These are phyloP conservation scores for Meyerozyma athensensis DNA, from an alignment of 1,139 yeast genomes.

Conservation along the genomic window DNA sequence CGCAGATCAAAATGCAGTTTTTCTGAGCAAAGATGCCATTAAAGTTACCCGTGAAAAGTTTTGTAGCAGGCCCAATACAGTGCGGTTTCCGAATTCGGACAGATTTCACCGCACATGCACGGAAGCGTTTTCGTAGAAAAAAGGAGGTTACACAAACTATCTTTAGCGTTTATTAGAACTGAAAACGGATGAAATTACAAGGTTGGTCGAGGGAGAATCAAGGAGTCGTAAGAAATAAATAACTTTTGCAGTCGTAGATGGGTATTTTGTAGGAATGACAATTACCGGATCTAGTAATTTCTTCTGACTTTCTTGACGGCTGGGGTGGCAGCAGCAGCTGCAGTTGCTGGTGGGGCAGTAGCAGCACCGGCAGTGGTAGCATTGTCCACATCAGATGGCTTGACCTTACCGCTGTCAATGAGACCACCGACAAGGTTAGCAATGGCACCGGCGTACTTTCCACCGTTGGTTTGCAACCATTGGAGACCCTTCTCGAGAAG, in stretches of 20 bases:
- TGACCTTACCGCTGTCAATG: slow-evolving; percentile 12
- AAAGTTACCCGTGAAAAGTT: no score
- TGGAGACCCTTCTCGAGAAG: slow-evolving; percentile 27
- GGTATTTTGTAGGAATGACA: slow-evolving; percentile 1
- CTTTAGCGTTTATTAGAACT: slow-evolving; percentile 2
- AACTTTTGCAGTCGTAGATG: slow-evolving; percentile 1
- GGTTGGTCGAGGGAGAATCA: slow-evolving; percentile 2
- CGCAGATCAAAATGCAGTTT: no score
- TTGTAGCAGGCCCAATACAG: no score
- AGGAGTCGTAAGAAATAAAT: neutral
- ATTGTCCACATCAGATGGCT: slow-evolving; percentile 13
- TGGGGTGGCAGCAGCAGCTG: slow-evolving; percentile 9
- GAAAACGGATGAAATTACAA: neutral
- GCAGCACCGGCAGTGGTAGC: slow-evolving; percentile 9
- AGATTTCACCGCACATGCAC: no score
- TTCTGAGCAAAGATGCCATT: no score
- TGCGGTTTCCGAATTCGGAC: no score
- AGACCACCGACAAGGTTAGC: slow-evolving; percentile 21
- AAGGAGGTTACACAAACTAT: neutral
- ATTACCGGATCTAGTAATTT: slow-evolving; percentile 13
- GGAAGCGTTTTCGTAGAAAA: neutral
- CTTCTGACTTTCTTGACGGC: slow-evolving; percentile 14
- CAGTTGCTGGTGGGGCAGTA: slow-evolving; percentile 7
- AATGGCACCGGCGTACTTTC: slow-evolving; percentile 25
- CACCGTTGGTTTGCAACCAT: slow-evolving; percentile 29